Evolutionary conservation across 2,329 filamentous ascomycete species (phyloP).

Genomic region (Penicillium expansum): DNA sequence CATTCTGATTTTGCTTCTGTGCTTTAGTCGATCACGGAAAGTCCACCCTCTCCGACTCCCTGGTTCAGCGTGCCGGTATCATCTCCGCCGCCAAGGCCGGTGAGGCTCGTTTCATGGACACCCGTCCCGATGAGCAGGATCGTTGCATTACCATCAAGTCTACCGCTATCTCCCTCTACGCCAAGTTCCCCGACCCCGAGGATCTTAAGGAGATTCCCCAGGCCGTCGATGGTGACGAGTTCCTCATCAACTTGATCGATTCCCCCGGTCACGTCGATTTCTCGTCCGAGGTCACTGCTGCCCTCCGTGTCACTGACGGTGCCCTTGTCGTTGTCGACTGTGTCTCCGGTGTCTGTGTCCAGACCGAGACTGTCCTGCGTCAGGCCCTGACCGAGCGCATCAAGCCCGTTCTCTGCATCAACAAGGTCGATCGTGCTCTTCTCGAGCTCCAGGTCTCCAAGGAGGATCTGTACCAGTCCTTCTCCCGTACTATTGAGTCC

Average conservation of each 20-base stretch:
- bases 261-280: constrained; percentile 99
- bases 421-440: constrained; percentile 99
- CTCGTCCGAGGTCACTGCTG: constrained; percentile 98
- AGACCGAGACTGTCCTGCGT: constrained; percentile 98
- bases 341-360: constrained; percentile 99
- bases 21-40: constrained; percentile 92
- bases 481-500: constrained; percentile 98
- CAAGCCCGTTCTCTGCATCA: constrained; percentile 99
- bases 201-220: constrained; percentile 93
- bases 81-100: constrained; percentile 97
- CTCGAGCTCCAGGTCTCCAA: constrained; percentile 98
- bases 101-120: constrained; percentile 94
- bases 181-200: constrained; percentile 72
- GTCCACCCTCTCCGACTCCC: constrained; percentile 98
- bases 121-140: constrained; percentile 95
- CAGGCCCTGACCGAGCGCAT: constrained; percentile 99
- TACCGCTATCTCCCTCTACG: constrained; percentile 97
- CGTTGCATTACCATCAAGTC: constrained; percentile 99
- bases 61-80: constrained; percentile 98
- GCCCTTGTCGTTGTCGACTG: constrained; percentile 99
- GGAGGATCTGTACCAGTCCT: constrained; percentile 99
- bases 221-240: constrained; percentile 87
- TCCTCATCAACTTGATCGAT: constrained; percentile 99
- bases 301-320: constrained; percentile 99
- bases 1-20: constrained; percentile 9